Percentiles rank a stretch among this genome's conserved stretches.
phyloP scores from a whole-genome alignment of 2,329 filamentous ascomycete genomes.

The Diatrype stigma region DNA sequence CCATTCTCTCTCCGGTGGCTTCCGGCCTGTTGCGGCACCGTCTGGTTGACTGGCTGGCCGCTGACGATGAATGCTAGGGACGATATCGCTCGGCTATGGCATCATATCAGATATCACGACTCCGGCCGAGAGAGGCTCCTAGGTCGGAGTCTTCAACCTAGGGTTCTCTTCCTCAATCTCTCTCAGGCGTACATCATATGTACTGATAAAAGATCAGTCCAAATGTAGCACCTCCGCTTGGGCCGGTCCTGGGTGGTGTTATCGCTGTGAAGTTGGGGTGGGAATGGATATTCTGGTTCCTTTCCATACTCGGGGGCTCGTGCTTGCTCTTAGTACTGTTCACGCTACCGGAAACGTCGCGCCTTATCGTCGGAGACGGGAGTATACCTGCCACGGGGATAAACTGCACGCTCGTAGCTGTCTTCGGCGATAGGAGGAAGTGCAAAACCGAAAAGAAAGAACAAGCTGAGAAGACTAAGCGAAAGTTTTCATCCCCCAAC shows the following conservation, averaged over 20 bases:
- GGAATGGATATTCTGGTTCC: constrained; percentile 45
- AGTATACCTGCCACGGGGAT: constrained; percentile 8
- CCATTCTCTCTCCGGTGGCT: neutral
- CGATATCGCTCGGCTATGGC: constrained; percentile 37
- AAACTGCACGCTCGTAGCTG: constrained; percentile 4
- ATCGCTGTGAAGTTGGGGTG: constrained; percentile 43
- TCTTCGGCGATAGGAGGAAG: neutral
- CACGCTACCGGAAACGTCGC: constrained; percentile 33
- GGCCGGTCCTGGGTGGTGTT: constrained; percentile 44
- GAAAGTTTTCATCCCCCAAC: constrained; percentile 5
- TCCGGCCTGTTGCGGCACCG: neutral
- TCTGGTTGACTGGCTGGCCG: neutral
- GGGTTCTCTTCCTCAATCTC: constrained; percentile 11
- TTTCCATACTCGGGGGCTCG: constrained; percentile 32
- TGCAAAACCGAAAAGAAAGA: neutral
- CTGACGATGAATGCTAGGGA: constrained; percentile 6
- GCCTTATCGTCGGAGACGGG: constrained; percentile 10
- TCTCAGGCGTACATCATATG: constrained; percentile 11
- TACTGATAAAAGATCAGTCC: constrained; percentile 12
- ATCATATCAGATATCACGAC: constrained; percentile 49
- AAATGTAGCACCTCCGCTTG: constrained; percentile 27
- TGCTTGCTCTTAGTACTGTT: constrained; percentile 34
- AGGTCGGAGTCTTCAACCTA: constrained; percentile 38
- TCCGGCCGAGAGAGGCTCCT: constrained; percentile 46
- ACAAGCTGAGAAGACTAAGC: neutral